Evolutionary conservation across 805 yeast genomes (phyloP), one percentile per base, ranked within the genome.

Genomic region (Lachancea fermentati): DNA sequence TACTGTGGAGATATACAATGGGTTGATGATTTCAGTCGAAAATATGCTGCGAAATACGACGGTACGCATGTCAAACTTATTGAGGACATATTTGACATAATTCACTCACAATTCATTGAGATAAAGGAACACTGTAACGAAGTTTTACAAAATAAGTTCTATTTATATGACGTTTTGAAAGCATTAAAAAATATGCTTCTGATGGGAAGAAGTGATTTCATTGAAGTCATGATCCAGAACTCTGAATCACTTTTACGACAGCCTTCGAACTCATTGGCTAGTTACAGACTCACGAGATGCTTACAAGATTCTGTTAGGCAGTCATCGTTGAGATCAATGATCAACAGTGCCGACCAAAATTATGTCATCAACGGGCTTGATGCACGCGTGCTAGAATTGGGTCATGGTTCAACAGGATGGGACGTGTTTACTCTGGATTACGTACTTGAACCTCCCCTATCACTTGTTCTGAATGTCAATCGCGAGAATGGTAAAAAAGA

Each of bases 391-490:
- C 67, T 89, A 36, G 87, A 83, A 43, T 63, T 82, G 36, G 80
- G 80, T 3, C 85, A 81, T 49, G 82, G 86, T 0, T 76, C 79
- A 19, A 63, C 77, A 37, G 96, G 96, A 1, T 89, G 96, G 96
- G 95, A 89, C 55, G 87, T 85, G 2, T 89, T 91, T 58, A 86
- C 96, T 0, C 65, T 89, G 28, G 97, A 88, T 55, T 93, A 85
- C 58, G 67, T 73, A 39, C 52, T 76, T 8, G 71, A 57, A 8
- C 49, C 67, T 11, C 84, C 84, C 1, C 57, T 83, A 32, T 68
- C 76, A 6, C 66, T 73, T 19, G 70, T 84, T 3, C 66, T 91
- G 13, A 65, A 80, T 29, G 72, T 75, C 42, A 68, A 57, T 34
- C 63, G 52, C 44, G 68, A 63, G 15, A 64, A 68, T 18, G 63